Base-by-base conservation (phyloP, 2,329 filamentous ascomycete genomes). In the Fusarium sp. region DNA sequence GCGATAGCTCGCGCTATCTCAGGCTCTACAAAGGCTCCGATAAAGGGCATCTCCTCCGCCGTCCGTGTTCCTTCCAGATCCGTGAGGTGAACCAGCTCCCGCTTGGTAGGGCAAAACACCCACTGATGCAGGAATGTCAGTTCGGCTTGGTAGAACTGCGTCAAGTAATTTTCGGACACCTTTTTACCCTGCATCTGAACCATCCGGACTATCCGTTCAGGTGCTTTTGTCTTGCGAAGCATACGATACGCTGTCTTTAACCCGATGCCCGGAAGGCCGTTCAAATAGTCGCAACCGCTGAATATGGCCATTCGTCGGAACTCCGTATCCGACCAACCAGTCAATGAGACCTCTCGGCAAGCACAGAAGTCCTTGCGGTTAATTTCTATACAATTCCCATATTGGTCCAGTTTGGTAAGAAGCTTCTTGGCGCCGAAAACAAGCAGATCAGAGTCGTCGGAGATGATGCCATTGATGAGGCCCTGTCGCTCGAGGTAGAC, bases 241-340 rank as follows among this genome's bases (percentile, higher is more conserved):
- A 96, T 89, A 46, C 94, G 91, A 81, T 99, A 93, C 1, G 96
- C 95, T 9, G 95, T 98, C 85, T 98, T 98, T 60, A 99, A 81
- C 0, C 96, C 96, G 81, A 99, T 90, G 54, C 92, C 92, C 61
- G 90, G 91, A 68, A 99, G 93, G 64, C 92, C 92, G 5, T 91
- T 85, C n/a, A 98, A 87, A 80, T 99, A 99, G 79, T 99, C 96
- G 79, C 96, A 99, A 11, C 96, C 96, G 78, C 94, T 97, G 65
- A 99, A 83, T 73, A 99, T 99, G 42, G 95, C 94, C 96, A 99
- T 99, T 57, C 90, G 91, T 64, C 96, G 89, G 76, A 99, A 99
- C 73, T 98, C 93, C 13, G 87, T 86, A 79, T 98, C 95, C 4
- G 93, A 92, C 95, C 95, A 99, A 11, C 95, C 95, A 7, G 94